These are phyloP conservation scores for Dryas drummondii DNA, from an alignment of 306 rosid genomes.

Conservation along the genomic window DNA sequence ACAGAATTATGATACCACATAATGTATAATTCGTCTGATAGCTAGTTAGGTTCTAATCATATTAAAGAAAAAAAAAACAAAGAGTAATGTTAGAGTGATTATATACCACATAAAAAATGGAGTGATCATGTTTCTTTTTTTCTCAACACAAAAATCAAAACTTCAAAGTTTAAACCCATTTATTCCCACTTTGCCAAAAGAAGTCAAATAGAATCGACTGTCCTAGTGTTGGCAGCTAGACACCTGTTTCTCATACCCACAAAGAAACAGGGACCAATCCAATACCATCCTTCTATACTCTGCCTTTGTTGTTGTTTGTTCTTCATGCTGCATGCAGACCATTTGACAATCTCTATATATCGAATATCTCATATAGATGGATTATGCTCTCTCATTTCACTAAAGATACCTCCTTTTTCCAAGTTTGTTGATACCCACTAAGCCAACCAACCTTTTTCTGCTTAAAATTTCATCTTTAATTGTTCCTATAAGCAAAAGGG, in stretches of 20 bases:
- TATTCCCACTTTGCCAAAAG: not conserved
- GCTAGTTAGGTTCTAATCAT: not conserved
- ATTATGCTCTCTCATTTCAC: not conserved
- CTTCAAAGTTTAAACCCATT: not conserved
- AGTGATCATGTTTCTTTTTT: too few relatives aligned
- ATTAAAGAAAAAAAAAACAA: not conserved
- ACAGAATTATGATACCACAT: too few relatives aligned
- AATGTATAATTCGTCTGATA: not conserved
- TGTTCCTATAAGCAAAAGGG: not conserved
- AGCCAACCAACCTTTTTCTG: not conserved
- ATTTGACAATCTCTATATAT: not conserved
- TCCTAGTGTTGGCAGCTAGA: not conserved
- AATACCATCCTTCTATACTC: not conserved
- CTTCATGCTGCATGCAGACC: not conserved
- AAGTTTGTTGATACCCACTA: not conserved
- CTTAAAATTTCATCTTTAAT: slow-evolving; percentile 16
- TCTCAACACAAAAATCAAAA: too few relatives aligned
- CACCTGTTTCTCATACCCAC: not conserved
- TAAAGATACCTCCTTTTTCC: slow-evolving; percentile 13
- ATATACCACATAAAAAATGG: not conserved
- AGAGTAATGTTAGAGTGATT: too few relatives aligned
- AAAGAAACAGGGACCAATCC: not conserved
- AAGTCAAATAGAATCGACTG: not conserved
- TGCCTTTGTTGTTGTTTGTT: too few relatives aligned
- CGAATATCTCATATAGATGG: slow-evolving; percentile 1